A percentile compares a stretch with the other conserved stretches of the same genome.
Evolutionary conservation across 129 eudicot species (phyloP).

Genomic region (Oenanthe sinensis): DNA sequence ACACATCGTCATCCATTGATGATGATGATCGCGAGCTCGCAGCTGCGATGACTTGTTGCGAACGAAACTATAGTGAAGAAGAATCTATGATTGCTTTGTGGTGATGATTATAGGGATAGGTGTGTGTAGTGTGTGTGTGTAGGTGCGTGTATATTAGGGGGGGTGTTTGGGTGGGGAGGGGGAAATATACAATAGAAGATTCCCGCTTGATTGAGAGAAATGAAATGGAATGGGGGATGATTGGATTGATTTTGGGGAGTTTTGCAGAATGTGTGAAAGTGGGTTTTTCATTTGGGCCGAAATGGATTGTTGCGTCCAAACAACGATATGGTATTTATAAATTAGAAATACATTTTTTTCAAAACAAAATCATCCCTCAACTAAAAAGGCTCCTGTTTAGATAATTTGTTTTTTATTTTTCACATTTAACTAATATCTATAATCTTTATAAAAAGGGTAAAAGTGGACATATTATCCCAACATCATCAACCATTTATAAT

Average conservation of each 20-base stretch:
- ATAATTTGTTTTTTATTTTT: too few relatives aligned
- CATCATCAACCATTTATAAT: too few relatives aligned
- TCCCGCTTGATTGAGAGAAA: constrained; percentile 5
- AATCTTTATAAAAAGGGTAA: too few relatives aligned
- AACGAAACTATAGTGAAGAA: background rate
- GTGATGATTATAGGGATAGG: background rate
- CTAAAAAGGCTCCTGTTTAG: too few relatives aligned
- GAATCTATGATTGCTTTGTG: constrained; percentile 12
- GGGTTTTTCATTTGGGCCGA: background rate
- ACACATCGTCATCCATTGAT: constrained; percentile 80
- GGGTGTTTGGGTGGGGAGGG: background rate
- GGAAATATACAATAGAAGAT: background rate
- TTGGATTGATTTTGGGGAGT: background rate
- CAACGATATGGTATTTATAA: too few relatives aligned
- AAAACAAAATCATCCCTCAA: too few relatives aligned
- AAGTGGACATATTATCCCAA: too few relatives aligned
- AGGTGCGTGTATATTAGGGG: background rate
- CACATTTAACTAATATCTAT: too few relatives aligned
- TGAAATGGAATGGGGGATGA: background rate
- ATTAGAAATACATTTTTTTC: too few relatives aligned
- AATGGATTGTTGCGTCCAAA: background rate
- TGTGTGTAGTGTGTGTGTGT: background rate
- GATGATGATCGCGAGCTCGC: background rate
- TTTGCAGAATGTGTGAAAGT: background rate
- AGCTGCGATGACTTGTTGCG: background rate